A percentile compares a stretch with the other conserved stretches of the same genome.
Conservation (phyloP, 1,139 yeast genomes). For the Candida gigantensis region DNA sequence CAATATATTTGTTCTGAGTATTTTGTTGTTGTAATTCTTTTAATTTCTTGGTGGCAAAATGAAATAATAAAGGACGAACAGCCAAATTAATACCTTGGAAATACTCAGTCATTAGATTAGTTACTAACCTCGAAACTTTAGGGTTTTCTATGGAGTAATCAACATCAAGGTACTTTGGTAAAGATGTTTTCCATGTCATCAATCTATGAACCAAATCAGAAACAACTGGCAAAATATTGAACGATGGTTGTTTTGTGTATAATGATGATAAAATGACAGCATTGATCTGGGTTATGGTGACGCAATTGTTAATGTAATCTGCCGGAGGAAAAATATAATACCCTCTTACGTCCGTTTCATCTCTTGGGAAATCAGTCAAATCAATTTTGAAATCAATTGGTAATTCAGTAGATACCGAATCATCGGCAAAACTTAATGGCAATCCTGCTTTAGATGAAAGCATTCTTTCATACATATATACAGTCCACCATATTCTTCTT, state of each 20-base stretch:
- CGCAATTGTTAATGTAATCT: constrained; percentile 76
- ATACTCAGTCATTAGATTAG: constrained; percentile 82
- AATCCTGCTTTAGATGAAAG: constrained; percentile 82
- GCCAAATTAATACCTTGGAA: constrained; percentile 85
- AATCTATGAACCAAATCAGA: constrained; percentile 70
- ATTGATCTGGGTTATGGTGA: constrained; percentile 77
- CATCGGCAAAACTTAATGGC: constrained; percentile 77
- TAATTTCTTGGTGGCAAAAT: constrained; percentile 72
- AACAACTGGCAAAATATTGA: constrained; percentile 72
- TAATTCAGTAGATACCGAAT: constrained; percentile 72
- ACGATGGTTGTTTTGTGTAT: constrained; percentile 75
- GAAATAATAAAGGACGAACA: constrained; percentile 76
- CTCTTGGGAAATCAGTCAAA: constrained; percentile 50
- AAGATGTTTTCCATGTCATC: constrained; percentile 66
- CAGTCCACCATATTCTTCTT: constrained; percentile 89
- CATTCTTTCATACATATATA: constrained; percentile 86
- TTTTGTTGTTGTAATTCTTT: constrained; percentile 48
- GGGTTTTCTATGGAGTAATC: constrained; percentile 60
- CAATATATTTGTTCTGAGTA: constrained; percentile 56
- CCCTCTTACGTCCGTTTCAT: constrained; percentile 50
- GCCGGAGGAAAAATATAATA: constrained; percentile 80
- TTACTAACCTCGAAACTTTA: constrained; percentile 64
- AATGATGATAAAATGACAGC: constrained; percentile 71
- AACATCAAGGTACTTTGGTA: constrained; percentile 65
- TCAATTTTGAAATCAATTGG: constrained; percentile 73